phyloP scores from a whole-genome alignment of 225 moss, liverwort and hornwort genomes.

The Antitrichia curtipendula region DNA sequence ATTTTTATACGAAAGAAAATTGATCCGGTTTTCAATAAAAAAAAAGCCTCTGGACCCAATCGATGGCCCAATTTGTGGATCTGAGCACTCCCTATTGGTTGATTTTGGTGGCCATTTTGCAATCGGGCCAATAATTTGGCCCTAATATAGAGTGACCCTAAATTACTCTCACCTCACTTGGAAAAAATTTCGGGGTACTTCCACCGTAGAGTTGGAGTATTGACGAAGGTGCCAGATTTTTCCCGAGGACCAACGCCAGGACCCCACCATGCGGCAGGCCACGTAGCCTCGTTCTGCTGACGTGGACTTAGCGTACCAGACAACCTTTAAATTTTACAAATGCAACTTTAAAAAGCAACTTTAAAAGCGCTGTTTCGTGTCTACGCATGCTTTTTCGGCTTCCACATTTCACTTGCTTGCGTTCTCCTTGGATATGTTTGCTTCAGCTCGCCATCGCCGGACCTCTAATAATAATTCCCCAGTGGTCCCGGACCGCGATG shows the following conservation, averaged over 20 bases:
- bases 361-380: neutral
- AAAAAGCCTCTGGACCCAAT: rapidly evolving
- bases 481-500: neutral
- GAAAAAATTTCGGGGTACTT: too few relatives aligned
- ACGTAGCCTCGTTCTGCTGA: neutral
- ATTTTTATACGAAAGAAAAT: neutral
- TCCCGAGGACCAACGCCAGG: too few relatives aligned
- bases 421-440: neutral
- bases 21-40: rapidly evolving
- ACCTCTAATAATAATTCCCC: neutral
- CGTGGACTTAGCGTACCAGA: neutral
- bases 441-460: neutral
- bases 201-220: too few relatives aligned
- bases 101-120: neutral
- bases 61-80: neutral
- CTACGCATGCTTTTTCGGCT: too few relatives aligned
- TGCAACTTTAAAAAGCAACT: neutral
- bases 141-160: neutral
- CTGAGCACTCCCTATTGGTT: neutral
- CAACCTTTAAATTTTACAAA: neutral
- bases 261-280: neutral
- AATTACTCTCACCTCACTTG: too few relatives aligned
- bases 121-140: rapidly evolving
- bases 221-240: too few relatives aligned
- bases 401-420: neutral